These are phyloP conservation scores for Leishmania mexicana DNA, from an alignment of 208 protist genomes.

Conservation along the genomic window DNA sequence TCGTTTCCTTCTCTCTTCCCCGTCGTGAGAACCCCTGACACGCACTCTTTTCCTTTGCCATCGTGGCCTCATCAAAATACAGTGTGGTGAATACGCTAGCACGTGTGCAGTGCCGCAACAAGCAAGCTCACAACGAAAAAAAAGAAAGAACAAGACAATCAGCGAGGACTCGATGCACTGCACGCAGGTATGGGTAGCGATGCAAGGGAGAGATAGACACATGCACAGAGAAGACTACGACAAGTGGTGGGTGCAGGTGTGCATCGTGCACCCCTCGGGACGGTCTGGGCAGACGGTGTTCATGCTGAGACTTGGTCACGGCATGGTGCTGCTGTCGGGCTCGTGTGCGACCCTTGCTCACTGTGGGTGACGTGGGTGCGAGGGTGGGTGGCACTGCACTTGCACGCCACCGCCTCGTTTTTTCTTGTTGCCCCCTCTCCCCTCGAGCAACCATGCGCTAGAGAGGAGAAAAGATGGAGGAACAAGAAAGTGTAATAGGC, in stretches of 20 bases:
- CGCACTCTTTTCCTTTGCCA: neutral
- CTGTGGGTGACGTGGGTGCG: neutral
- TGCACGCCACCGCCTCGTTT: neutral
- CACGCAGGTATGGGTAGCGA: neutral
- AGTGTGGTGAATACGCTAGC: neutral
- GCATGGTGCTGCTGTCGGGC: neutral
- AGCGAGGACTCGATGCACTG: neutral
- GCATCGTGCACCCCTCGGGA: neutral
- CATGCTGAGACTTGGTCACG: neutral
- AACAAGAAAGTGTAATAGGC: neutral
- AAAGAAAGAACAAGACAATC: no score
- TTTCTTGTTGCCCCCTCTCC: neutral
- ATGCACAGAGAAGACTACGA: neutral
- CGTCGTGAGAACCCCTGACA: neutral
- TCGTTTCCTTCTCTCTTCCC: neutral
- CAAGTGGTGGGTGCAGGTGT: neutral
- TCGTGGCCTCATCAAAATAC: neutral
- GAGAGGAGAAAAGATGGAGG: neutral
- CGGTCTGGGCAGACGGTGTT: neutral
- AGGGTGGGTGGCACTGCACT: neutral
- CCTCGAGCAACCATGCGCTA: neutral
- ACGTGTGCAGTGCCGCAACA: neutral
- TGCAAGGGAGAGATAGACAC: neutral
- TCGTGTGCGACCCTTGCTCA: neutral
- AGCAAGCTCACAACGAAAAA: neutral